Base-by-base conservation (phyloP, 805 yeast genomes). In the Pichia insulana region DNA sequence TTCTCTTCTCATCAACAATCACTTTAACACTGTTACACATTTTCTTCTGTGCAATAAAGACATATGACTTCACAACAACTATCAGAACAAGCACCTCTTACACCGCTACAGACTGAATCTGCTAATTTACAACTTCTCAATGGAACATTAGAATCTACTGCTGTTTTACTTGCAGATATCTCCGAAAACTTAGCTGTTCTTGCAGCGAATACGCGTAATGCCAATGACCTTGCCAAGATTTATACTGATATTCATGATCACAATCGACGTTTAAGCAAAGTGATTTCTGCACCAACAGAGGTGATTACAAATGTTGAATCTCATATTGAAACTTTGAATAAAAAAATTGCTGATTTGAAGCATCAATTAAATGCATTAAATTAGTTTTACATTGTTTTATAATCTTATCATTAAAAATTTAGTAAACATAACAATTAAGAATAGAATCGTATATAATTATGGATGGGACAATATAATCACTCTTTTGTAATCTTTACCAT, bases 401-500 rank as follows among this genome's bases (percentile, higher is more conserved):
- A 5, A 8, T 6, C 7, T 6, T 6, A 22, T 22, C 8, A 22
- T 5, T 7, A 34, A 34, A 22, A 25, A 26, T 13, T 11, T 26
- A 19, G 3, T 17, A 31, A 27, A 36, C 4, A 36, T 15, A 27
- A 19, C 11, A 37, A 30, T 3, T 30, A n/a, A n/a, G n/a, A 30
- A 3, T 4, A 20, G 19, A 31, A 30, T 13, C 3, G 28, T 13
- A 30, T 18, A 15, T 25, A 20, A 35, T 18, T 31, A 6, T 30
- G 36, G 28, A 31, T 19, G 13, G 33, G 26, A 15, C n/a, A n/a
- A 28, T 36, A 7, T n/a, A 11, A 32, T 26, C 35, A 39, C 2
- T 34, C 61, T 51, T 66, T 69, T 40, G 61, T 73, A 50, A 83
- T 68, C 58, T 71, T 71, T 53, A 81, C 80, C 51, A 94, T 71